These are phyloP conservation scores for Calonectria hongkongensis DNA, from an alignment of 2,329 filamentous ascomycete genomes.

Conservation along the genomic window DNA sequence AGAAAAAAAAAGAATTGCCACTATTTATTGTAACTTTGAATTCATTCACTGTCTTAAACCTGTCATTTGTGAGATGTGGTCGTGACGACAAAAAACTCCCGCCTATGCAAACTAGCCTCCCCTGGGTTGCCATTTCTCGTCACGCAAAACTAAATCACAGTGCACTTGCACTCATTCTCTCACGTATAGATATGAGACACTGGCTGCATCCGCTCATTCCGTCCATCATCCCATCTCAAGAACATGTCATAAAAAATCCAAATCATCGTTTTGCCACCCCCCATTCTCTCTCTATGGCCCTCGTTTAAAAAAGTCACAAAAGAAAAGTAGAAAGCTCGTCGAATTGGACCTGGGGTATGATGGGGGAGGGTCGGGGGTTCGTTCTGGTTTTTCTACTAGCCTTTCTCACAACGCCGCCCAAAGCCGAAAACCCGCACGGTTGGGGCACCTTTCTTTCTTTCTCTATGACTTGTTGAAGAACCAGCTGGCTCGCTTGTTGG, in stretches of 20 bases:
- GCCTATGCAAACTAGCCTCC: conserved; percentile 49
- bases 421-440: conserved; percentile 47
- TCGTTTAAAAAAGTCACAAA: conserved; percentile 48
- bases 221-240: conserved; percentile 47
- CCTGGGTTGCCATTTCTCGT: conserved; percentile 40
- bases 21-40: conserved; percentile 46
- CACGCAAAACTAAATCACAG: conserved; percentile 24
- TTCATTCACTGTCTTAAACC: conserved; percentile 57
- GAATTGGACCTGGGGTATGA: conserved; percentile 39
- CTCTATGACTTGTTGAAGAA: conserved; percentile 79
- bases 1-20: conserved; percentile 33
- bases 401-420: conserved; percentile 54
- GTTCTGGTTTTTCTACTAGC: conserved; percentile 34
- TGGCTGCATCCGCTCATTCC: conserved; percentile 42
- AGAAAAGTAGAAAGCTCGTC: conserved; percentile 46
- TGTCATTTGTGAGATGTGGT: conserved; percentile 55
- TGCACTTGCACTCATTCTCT: conserved; percentile 35
- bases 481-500: conserved; percentile 82
- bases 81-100: conserved; percentile 52
- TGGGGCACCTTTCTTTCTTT: conserved; percentile 40
- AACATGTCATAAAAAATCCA: conserved; percentile 55
- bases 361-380: conserved; percentile 15
- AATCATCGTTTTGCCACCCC: conserved; percentile 55
- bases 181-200: conserved; percentile 38
- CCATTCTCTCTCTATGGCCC: conserved; percentile 51